Evolutionary conservation across 257 asterid genomes (phyloP).

Genomic region (Plantago major): DNA sequence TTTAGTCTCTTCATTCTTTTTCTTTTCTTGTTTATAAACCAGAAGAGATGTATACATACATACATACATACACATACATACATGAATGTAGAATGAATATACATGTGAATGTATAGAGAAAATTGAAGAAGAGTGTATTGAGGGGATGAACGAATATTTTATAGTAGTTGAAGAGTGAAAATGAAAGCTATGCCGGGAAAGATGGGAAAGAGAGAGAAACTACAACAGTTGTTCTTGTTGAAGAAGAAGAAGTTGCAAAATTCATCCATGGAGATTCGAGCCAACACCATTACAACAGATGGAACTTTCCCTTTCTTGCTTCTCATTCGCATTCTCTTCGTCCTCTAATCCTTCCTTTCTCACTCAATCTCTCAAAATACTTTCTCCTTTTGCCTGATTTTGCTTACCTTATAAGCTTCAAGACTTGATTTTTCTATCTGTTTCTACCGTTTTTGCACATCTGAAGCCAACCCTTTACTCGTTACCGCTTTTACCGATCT

Average conservation of each 20-base stretch:
- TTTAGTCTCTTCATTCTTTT: too few species aligned
- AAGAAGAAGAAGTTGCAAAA: constrained; percentile 37
- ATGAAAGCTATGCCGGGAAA: constrained; percentile 25
- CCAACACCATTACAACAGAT: constrained; percentile 28
- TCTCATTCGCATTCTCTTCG: too few species aligned
- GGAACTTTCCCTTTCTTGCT: constrained; percentile 69
- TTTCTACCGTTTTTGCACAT: constrained; percentile 18
- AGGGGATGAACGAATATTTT: constrained; percentile 22
- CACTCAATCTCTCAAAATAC: constrained; percentile 24
- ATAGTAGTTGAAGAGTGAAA: constrained; percentile 23
- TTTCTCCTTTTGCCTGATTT: constrained; percentile 10
- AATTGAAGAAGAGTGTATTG: neutral
- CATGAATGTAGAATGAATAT: too few species aligned
- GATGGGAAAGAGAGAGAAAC: constrained; percentile 34
- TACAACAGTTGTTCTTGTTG: constrained; percentile 27
- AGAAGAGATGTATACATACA: too few species aligned
- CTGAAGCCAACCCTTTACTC: constrained; percentile 29
- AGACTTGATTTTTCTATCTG: constrained; percentile 25
- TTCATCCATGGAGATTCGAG: constrained; percentile 68
- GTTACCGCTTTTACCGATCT: constrained; percentile 37
- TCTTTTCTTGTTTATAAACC: too few species aligned
- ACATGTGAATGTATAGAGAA: too few species aligned
- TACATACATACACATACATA: too few species aligned
- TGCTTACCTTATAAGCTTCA: constrained; percentile 15
- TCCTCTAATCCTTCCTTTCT: constrained; percentile 74